Conservation (phyloP, 768 basidiomycete species). For the Lactarius deliciosus region DNA sequence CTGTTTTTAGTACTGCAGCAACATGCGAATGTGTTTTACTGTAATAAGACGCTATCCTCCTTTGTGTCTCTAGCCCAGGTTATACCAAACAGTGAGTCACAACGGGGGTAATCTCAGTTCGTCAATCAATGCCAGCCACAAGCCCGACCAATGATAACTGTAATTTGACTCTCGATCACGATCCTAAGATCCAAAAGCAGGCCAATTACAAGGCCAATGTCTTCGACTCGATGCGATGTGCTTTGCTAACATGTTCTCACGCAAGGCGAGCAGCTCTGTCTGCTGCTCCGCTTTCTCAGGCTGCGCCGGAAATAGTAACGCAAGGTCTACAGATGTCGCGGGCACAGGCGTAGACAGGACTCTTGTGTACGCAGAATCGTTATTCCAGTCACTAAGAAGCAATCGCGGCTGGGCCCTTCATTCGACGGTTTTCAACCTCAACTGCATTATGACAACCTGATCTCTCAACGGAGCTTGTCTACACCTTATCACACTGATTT, state of each 20-base stretch:
- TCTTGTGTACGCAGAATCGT: background rate
- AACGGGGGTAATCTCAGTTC: background rate
- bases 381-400: background rate
- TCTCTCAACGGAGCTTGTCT: background rate
- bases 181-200: conserved; percentile 1
- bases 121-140: background rate
- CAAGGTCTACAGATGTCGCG: too few relatives aligned
- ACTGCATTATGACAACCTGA: background rate
- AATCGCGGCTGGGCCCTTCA: background rate
- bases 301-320: too few relatives aligned
- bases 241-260: background rate
- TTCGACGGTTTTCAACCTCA: background rate
- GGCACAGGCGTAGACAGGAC: background rate
- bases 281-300: background rate
- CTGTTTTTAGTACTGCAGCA: too few relatives aligned
- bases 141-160: background rate
- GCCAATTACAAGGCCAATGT: background rate
- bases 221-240: background rate
- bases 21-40: too few relatives aligned
- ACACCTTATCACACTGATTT: background rate
- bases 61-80: background rate
- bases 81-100: background rate
- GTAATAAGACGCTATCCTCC: too few relatives aligned
- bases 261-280: background rate
- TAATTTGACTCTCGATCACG: background rate